These are phyloP conservation scores for Trichoderma harzianum DNA, from an alignment of 2,329 filamentous ascomycete genomes.

Conservation along the genomic window DNA sequence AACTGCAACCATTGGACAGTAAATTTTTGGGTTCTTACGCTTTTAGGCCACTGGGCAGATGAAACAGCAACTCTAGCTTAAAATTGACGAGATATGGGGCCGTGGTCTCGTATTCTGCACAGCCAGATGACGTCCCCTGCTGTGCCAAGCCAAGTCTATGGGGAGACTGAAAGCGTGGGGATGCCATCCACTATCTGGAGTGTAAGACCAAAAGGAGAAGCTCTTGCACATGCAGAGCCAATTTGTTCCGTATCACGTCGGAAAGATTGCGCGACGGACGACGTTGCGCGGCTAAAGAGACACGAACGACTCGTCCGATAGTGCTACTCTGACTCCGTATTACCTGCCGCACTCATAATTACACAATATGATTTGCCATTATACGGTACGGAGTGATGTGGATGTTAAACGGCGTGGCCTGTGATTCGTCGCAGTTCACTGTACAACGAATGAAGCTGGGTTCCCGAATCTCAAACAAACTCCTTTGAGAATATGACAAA, in stretches of 20 bases:
- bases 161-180: neutral
- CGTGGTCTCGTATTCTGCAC: constrained; percentile 3
- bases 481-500: neutral
- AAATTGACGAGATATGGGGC: neutral
- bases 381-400: neutral
- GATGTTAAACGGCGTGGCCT: neutral
- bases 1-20: neutral
- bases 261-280: neutral
- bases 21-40: neutral
- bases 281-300: neutral
- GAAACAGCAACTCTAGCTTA: neutral
- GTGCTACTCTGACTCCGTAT: neutral
- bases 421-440: neutral
- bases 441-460: neutral
- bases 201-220: neutral
- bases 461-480: neutral
- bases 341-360: neutral
- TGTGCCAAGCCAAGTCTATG: neutral
- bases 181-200: neutral
- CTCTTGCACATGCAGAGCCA: neutral
- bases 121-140: neutral
- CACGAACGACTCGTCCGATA: neutral
- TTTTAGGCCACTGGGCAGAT: neutral
- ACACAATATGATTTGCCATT: neutral
- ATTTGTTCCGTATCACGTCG: neutral